Conservation (phyloP, 768 basidiomycete genomes). For the Tephrocybe rancida region DNA sequence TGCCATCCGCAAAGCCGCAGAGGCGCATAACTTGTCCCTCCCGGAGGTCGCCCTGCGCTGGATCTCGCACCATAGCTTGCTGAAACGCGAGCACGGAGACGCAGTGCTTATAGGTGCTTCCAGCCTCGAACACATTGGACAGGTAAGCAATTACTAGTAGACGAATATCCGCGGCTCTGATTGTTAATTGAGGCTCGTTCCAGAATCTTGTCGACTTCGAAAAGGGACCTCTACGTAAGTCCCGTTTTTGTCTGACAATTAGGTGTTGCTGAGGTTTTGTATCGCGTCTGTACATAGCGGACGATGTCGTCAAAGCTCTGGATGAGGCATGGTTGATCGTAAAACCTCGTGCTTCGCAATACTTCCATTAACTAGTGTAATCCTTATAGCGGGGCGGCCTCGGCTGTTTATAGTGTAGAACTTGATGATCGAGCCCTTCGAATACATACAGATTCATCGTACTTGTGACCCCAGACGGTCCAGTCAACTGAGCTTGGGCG, state of each 20-base stretch:
- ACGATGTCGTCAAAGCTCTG: slow-evolving; percentile 14
- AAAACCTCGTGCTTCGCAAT: slow-evolving; percentile 9
- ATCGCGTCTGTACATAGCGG: slow-evolving; percentile 3
- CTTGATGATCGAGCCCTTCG: no score
- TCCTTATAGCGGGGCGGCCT: no score
- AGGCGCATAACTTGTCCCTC: slow-evolving; percentile 37
- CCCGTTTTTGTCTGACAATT: neutral
- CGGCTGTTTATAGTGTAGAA: no score
- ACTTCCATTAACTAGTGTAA: slow-evolving; percentile 2
- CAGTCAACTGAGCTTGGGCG: no score
- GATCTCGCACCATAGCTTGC: slow-evolving; percentile 45
- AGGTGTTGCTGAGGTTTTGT: no score
- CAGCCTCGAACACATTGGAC: slow-evolving; percentile 41
- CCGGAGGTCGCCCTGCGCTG: slow-evolving; percentile 47
- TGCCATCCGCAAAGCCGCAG: slow-evolving; percentile 17
- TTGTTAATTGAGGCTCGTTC: no score
- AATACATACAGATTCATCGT: no score
- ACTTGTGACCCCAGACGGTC: no score
- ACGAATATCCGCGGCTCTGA: no score
- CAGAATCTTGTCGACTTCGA: slow-evolving; percentile 28
- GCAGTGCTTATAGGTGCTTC: slow-evolving; percentile 48
- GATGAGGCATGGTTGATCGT: slow-evolving; percentile 17
- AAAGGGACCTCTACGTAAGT: slow-evolving; percentile 26
- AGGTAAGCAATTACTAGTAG: slow-evolving; percentile 11
- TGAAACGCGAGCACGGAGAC: slow-evolving; percentile 33